Conservation (phyloP, 1,139 yeast species). For the Yamadazyma mexicana region DNA sequence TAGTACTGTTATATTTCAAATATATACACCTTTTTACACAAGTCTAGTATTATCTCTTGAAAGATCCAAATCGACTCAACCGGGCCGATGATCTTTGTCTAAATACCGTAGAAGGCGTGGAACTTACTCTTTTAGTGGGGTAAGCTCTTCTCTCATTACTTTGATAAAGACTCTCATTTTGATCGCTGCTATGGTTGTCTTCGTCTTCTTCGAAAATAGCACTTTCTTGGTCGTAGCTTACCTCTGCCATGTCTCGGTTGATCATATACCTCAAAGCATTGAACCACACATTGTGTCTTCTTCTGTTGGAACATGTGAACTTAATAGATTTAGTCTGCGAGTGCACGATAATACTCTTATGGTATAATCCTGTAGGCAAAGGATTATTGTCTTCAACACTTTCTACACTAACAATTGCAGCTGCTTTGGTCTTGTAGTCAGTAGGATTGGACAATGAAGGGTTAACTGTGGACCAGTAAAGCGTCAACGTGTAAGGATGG, state of each 20-base stretch:
- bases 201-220: conserved; percentile 21
- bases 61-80: conserved; percentile 24
- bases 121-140: conserved; percentile 30
- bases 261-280: conserved; percentile 79
- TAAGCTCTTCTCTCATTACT: conserved; percentile 29
- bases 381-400: conserved; percentile 86
- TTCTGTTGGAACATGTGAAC: conserved; percentile 84
- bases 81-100: conserved; percentile 20
- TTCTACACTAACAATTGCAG: conserved; percentile 77
- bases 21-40: background rate
- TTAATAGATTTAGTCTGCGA: conserved; percentile 64
- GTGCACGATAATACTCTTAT: conserved; percentile 77
- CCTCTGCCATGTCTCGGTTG: conserved; percentile 64
- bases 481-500: conserved; percentile 87
- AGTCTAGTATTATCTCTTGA: conserved; percentile 21
- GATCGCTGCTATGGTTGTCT: conserved; percentile 12
- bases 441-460: conserved; percentile 76
- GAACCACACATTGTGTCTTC: conserved; percentile 90
- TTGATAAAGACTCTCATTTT: conserved; percentile 12
- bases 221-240: conserved; percentile 43
- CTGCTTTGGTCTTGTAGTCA: conserved; percentile 68
- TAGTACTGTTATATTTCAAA: background rate
- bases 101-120: conserved; percentile 21
- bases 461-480: conserved; percentile 85
- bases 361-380: conserved; percentile 84